These are phyloP conservation scores for Lathyrus aphaca DNA, from an alignment of 306 rosid genomes.

Conservation along the genomic window DNA sequence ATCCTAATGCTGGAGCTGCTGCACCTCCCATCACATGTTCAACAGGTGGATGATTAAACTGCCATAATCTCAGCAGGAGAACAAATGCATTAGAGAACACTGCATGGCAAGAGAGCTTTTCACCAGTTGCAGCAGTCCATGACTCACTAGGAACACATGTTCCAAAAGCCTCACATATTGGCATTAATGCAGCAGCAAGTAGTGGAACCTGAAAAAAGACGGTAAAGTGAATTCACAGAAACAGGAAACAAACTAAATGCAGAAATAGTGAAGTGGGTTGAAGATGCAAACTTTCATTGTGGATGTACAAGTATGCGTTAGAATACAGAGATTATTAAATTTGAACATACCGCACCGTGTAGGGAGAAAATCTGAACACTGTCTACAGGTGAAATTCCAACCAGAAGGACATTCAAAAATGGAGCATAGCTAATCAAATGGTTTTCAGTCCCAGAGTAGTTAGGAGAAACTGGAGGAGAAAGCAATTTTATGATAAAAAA, in stretches of 20 bases:
- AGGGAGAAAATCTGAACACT: constrained; percentile 89
- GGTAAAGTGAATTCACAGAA: constrained; percentile 33
- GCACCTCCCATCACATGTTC: constrained; percentile 94
- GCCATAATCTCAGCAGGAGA: constrained; percentile 89
- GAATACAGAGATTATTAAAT: constrained; percentile 20
- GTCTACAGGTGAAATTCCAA: constrained; percentile 89
- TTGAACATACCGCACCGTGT: constrained; percentile 82
- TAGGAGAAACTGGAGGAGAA: constrained; percentile 77
- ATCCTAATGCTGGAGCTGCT: constrained; percentile 73
- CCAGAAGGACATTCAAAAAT: constrained; percentile 74
- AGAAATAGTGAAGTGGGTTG: constrained; percentile 12
- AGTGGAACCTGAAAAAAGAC: constrained; percentile 73
- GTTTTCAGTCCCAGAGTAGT: constrained; percentile 62
- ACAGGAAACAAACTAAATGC: constrained; percentile 30
- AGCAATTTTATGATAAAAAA: constrained; percentile 72
- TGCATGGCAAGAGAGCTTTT: constrained; percentile 79
- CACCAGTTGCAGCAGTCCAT: constrained; percentile 72
- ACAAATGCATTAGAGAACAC: constrained; percentile 93
- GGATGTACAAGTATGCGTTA: neutral
- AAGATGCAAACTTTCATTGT: constrained; percentile 20
- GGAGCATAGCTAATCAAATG: constrained; percentile 83
- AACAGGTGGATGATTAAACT: constrained; percentile 81
- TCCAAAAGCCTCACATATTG: constrained; percentile 96
- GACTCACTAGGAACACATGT: constrained; percentile 78
- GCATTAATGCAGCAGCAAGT: constrained; percentile 92